Base-by-base conservation (phyloP, 768 basidiomycete genomes). In the Boletus coccyginus region DNA sequence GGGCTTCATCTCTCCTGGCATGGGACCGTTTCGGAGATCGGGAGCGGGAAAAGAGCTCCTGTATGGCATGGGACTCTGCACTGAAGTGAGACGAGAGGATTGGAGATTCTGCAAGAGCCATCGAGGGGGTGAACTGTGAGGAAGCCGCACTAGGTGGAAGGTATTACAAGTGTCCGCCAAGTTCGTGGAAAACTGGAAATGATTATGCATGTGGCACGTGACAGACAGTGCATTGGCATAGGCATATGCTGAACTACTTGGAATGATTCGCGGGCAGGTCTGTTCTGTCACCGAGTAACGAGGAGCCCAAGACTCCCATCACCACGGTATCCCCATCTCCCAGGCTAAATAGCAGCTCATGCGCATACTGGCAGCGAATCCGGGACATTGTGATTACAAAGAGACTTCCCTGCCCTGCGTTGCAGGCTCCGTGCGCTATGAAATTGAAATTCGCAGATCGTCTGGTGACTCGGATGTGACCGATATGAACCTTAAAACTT, bases 1-100 rank as follows among this genome's bases (percentile, higher is more conserved):
- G 79, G 0, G 83, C 81, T 7, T 88, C 84, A 69, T 92, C 89
- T 41, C 87, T 78, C 44, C 86, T 77, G 39, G 80, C 75, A 62
- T 21, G 74, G 61, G 63, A 76, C 78, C 55, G 75, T 46, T 40
- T 65, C 56, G 31, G 70, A 63, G 32, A 73, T 70, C 46, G 78
- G 68, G 86, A 76, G 40, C 78, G 82, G 8, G 88, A 84, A 50
- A 92, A 77, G 24, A 85, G 58, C 52, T 90, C 82, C 54, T 92
- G 83, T 7, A 92, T 72, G 40, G 82, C 76, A 66, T 91, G 88
- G 19, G 79, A 73, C 46, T 71, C 69, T 41, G 61, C 52, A 14
- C 67, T 58, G 19, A 71, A 64, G 55, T 62, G 62, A 6, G 67
- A 74, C 44, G 63, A 52, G 47, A 62, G 61, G 31, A 64, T 33